Conservation (phyloP, 2,329 filamentous ascomycete genomes). For the Diplocarpon mali region DNA sequence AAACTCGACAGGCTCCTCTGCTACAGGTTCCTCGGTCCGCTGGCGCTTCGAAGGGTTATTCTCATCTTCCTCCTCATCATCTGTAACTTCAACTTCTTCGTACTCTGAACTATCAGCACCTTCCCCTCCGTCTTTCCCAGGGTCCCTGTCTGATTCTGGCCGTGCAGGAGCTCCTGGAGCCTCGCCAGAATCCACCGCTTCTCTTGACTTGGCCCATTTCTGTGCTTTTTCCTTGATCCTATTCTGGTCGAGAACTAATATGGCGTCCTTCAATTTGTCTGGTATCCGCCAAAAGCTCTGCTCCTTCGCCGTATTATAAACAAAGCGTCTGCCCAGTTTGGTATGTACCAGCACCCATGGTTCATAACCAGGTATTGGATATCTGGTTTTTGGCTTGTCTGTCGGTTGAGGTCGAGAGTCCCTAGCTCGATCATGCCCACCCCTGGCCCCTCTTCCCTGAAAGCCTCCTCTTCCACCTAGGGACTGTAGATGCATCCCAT, state of each 20-base stretch:
- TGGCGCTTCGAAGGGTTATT: slow-evolving; percentile 39
- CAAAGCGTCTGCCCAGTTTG: slow-evolving; percentile 79
- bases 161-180: slow-evolving; percentile 20
- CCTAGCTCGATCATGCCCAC: slow-evolving; percentile 40
- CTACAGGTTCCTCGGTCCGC: slow-evolving; percentile 33
- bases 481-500: slow-evolving; percentile 14
- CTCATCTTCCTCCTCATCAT: slow-evolving; percentile 38
- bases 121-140: slow-evolving; percentile 25
- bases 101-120: slow-evolving; percentile 58
- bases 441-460: slow-evolving; percentile 38
- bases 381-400: slow-evolving; percentile 73
- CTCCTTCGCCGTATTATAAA: slow-evolving; percentile 76
- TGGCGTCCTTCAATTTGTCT: slow-evolving; percentile 70
- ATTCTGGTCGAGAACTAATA: slow-evolving; percentile 61
- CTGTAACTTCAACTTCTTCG: slow-evolving; percentile 37
- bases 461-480: slow-evolving; percentile 30
- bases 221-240: slow-evolving; percentile 49
- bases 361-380: slow-evolving; percentile 66
- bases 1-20: slow-evolving; percentile 56
- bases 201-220: slow-evolving; percentile 19
- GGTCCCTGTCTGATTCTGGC: slow-evolving; percentile 8
- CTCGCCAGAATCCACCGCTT: slow-evolving; percentile 20
- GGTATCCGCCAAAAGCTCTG: slow-evolving; percentile 95
- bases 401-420: slow-evolving; percentile 47
- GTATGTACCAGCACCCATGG: slow-evolving; percentile 93